phyloP scores from a whole-genome alignment of 768 basidiomycete species.

The Fomitopsis pulvina region DNA sequence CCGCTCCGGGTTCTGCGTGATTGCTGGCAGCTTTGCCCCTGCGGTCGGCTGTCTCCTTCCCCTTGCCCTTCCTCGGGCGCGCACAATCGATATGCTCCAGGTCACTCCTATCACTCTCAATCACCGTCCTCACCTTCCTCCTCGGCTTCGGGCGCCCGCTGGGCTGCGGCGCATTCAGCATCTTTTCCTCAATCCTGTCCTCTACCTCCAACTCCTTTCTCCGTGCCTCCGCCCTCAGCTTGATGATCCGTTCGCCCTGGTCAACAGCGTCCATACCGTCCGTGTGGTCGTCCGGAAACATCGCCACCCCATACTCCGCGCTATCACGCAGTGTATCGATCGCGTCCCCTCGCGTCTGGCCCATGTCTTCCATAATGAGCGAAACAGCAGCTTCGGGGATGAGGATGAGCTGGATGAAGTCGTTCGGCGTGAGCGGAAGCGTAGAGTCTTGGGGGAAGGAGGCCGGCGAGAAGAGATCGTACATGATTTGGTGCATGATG shows the following conservation, averaged over 20 bases:
- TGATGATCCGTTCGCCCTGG: constrained; percentile 37
- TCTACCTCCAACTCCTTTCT: constrained; percentile 36
- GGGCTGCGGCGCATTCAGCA: not conserved
- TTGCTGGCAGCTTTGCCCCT: not conserved
- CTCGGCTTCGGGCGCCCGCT: not conserved
- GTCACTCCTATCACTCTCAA: not conserved
- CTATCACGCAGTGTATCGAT: constrained; percentile 65
- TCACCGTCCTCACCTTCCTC: not conserved
- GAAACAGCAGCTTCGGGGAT: constrained; percentile 81
- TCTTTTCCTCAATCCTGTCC: constrained; percentile 21
- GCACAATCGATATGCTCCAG: not conserved
- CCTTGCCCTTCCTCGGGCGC: not conserved
- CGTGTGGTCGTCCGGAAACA: constrained; percentile 65
- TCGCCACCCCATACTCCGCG: constrained; percentile 74
- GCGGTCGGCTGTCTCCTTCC: too few relatives aligned
- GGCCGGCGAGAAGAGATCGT: constrained; percentile 64
- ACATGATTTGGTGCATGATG: constrained; percentile 73
- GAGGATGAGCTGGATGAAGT: constrained; percentile 81
- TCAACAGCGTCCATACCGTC: constrained; percentile 24
- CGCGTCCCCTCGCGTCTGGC: constrained; percentile 41
- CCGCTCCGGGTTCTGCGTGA: not conserved
- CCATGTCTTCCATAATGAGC: constrained; percentile 77
- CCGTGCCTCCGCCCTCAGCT: constrained; percentile 35
- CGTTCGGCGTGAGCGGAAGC: constrained; percentile 60
- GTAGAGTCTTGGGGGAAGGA: constrained; percentile 47